These are phyloP conservation scores for Ampelomyces quisqualis DNA, from an alignment of 2,329 filamentous ascomycete genomes.

Conservation along the genomic window DNA sequence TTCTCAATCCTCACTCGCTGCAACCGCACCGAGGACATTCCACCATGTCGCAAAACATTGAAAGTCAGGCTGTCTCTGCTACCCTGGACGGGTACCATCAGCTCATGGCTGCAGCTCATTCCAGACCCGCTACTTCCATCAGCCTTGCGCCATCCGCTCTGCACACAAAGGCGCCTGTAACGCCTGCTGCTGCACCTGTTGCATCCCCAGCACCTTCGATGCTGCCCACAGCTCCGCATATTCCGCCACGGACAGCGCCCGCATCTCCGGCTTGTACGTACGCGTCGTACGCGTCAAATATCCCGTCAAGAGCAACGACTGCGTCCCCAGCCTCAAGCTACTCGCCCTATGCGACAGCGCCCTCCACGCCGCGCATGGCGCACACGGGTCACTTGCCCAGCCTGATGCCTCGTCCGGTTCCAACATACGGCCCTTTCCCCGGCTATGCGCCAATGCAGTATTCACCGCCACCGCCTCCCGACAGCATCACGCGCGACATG, in stretches of 20 bases:
- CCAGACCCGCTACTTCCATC: too few relatives aligned
- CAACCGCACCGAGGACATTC: too few relatives aligned
- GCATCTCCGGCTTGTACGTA: background rate
- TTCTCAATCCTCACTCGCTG: too few relatives aligned
- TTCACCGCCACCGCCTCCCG: background rate
- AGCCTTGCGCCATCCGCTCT: too few relatives aligned
- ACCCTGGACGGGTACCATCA: too few relatives aligned
- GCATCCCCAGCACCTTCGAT: too few relatives aligned
- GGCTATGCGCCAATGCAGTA: too few relatives aligned
- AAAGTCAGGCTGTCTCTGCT: too few relatives aligned
- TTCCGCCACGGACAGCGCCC: background rate
- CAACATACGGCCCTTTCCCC: background rate
- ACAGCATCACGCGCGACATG: conserved; percentile 4
- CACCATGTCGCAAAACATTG: too few relatives aligned
- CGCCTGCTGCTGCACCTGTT: too few relatives aligned
- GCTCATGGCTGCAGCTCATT: too few relatives aligned
- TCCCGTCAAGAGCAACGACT: background rate
- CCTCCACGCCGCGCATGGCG: background rate
- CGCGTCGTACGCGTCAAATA: background rate
- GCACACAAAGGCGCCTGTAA: too few relatives aligned
- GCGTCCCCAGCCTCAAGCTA: background rate
- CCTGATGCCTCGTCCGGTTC: background rate
- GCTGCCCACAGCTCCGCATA: background rate
- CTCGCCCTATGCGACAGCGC: background rate
- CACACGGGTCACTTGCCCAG: background rate